These are phyloP conservation scores for Skeletonema tropicum DNA, from an alignment of 108 stramenopile species.

Conservation along the genomic window DNA sequence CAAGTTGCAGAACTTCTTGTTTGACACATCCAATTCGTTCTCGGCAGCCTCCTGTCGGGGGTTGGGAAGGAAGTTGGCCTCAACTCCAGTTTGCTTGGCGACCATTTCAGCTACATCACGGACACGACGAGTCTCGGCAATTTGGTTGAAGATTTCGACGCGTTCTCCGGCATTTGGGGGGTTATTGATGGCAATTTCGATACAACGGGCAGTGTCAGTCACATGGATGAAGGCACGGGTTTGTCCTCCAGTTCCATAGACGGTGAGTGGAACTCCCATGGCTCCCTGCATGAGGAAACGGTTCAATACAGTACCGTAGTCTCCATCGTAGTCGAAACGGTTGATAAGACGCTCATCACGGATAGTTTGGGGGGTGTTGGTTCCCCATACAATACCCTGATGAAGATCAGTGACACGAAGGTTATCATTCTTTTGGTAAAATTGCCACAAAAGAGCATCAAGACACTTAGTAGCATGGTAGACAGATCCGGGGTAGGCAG, in stretches of 20 bases:
- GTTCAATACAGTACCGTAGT: constrained; percentile 98
- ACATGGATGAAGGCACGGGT: constrained; percentile 98
- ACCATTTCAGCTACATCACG: constrained; percentile 95
- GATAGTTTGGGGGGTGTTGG: constrained; percentile 97
- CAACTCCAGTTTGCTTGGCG: constrained; percentile 89
- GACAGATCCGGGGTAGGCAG: constrained; percentile 96
- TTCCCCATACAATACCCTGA: constrained; percentile 99
- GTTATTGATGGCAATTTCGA: constrained; percentile 97
- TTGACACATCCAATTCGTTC: constrained; percentile 98
- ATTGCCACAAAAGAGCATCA: constrained; percentile 97
- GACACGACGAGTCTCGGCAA: constrained; percentile 96
- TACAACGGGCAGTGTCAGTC: constrained; percentile 94
- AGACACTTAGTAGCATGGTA: constrained; percentile 98
- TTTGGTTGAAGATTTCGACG: constrained; percentile 97
- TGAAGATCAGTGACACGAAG: constrained; percentile 96
- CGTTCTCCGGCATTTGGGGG: constrained; percentile 89
- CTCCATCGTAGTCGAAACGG: constrained; percentile 98
- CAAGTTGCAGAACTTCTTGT: constrained; percentile 92
- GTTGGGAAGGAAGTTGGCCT: constrained; percentile 93
- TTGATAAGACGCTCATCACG: constrained; percentile 95
- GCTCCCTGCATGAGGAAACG: constrained; percentile 98
- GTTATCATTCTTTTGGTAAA: constrained; percentile 97
- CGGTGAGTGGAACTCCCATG: constrained; percentile 96
- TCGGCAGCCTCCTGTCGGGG: constrained; percentile 97
- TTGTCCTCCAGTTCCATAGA: constrained; percentile 98